phyloP scores from a whole-genome alignment of 345 rosid genomes.

The Salix udensis region DNA sequence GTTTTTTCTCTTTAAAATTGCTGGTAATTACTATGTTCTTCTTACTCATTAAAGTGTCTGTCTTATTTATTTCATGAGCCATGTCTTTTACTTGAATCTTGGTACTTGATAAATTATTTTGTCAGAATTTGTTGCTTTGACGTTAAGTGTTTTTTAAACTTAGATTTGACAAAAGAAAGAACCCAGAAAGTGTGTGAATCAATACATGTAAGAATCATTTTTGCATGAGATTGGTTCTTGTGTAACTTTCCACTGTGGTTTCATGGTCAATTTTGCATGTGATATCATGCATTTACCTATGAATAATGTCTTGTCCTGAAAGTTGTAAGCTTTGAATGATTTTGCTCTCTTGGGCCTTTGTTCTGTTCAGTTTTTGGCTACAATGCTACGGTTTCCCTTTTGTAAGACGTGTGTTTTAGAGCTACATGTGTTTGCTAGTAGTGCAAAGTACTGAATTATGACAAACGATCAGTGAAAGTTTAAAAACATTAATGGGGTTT shows the following conservation, averaged over 20 bases:
- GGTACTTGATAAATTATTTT: neutral
- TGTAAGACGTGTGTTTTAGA: neutral
- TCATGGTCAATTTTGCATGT: neutral
- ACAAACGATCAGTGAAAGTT: neutral
- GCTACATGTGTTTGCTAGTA: neutral
- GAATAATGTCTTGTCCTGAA: neutral
- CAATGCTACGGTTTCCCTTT: neutral
- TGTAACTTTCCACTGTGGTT: neutral
- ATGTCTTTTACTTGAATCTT: neutral
- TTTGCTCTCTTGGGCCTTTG: neutral
- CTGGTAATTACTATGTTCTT: neutral
- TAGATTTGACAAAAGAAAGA: neutral
- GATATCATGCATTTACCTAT: neutral
- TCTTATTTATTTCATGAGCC: neutral
- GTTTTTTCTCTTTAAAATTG: neutral
- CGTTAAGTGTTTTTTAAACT: neutral
- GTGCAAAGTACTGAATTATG: neutral
- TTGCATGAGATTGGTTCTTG: neutral
- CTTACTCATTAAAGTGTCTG: neutral
- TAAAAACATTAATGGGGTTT: neutral
- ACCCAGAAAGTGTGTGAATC: neutral
- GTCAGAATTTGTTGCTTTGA: constrained; percentile 1
- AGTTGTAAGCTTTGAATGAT: neutral
- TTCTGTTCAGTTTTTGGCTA: neutral
- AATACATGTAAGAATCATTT: neutral